A percentile compares a stretch with the other conserved stretches of the same genome.
Conservation (phyloP, 441 rosid species). For the Gossypium schwendimanii region DNA sequence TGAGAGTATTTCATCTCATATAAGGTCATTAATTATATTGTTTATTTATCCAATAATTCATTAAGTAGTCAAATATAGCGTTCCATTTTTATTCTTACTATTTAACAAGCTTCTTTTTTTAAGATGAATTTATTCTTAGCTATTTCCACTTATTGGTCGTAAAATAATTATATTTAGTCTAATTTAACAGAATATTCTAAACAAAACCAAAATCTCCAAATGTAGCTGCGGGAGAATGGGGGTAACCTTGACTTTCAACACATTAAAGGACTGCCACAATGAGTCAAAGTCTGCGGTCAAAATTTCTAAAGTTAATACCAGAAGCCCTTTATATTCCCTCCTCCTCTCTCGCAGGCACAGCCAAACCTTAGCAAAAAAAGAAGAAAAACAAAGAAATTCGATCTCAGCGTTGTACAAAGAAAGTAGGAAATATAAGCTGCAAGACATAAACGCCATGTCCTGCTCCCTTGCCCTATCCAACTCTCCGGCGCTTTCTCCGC, state of each 20-base stretch:
- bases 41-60: neutral
- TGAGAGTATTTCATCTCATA: no score
- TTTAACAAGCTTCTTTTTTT: neutral
- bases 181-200: neutral
- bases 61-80: neutral
- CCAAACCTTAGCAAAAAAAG: neutral
- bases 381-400: neutral
- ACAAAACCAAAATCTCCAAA: neutral
- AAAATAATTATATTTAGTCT: neutral
- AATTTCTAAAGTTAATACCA: neutral
- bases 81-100: neutral
- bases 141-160: neutral
- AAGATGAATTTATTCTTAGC: neutral
- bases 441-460: conserved; percentile 34
- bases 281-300: conserved; percentile 10
- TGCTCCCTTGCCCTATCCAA: conserved; percentile 62
- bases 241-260: neutral
- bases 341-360: neutral
- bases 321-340: neutral
- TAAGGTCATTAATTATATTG: no score
- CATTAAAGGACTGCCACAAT: neutral
- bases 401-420: neutral
- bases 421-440: neutral
- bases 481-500: conserved; percentile 77
- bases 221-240: neutral